phyloP scores from a whole-genome alignment of 163 green algal genomes.

The Scenedesmus sp. region DNA sequence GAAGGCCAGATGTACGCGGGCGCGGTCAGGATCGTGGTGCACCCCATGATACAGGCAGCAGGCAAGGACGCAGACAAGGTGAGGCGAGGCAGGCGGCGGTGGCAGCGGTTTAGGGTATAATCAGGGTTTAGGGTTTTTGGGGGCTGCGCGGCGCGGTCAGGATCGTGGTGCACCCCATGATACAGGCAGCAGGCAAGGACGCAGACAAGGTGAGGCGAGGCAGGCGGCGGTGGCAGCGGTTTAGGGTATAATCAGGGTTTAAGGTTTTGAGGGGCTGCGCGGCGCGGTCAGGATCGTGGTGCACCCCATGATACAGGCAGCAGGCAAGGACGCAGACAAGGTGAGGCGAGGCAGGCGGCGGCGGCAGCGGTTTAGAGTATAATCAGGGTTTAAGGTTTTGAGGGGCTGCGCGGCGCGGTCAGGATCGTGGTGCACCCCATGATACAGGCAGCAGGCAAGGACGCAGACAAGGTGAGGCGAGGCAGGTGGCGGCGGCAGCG shows the following conservation, averaged over 20 bases:
- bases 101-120: no score
- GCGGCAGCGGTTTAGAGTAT: no score
- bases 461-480: constrained; percentile 47
- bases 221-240: not conserved
- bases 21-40: constrained; percentile 76
- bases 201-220: constrained; percentile 46
- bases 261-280: no score
- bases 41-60: constrained; percentile 64
- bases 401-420: no score
- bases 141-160: constrained; percentile 71
- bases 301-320: constrained; percentile 68
- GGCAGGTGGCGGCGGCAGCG: not conserved
- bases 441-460: constrained; percentile 58
- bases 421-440: constrained; percentile 78
- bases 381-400: no score
- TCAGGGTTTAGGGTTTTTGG: no score
- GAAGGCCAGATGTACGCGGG: constrained; percentile 82
- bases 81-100: not conserved
- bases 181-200: constrained; percentile 54
- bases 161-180: constrained; percentile 79
- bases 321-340: constrained; percentile 52
- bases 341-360: not conserved
- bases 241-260: no score
- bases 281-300: constrained; percentile 78
- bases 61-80: constrained; percentile 56